Conservation (phyloP, 805 yeast genomes). For the Candida patagonica region DNA sequence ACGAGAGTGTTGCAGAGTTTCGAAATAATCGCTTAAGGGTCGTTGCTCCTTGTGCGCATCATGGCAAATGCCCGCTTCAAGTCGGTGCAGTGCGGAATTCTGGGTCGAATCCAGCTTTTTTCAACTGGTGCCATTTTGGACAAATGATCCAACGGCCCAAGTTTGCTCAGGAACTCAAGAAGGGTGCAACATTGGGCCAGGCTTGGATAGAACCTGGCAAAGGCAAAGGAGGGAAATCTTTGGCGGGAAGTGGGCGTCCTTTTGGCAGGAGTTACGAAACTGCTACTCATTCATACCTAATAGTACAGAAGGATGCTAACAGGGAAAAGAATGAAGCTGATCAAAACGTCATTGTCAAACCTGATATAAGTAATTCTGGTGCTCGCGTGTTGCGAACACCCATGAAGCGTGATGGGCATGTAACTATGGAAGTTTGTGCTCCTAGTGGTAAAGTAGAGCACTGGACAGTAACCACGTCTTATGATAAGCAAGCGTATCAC, state of each 20-base stretch:
- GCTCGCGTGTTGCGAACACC: constrained; percentile 67
- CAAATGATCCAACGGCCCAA: constrained; percentile 69
- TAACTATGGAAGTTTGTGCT: constrained; percentile 67
- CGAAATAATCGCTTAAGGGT: constrained; percentile 36
- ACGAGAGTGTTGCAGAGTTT: constrained; percentile 8
- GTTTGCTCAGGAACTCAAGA: constrained; percentile 72
- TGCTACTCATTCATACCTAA: constrained; percentile 65
- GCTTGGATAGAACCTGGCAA: constrained; percentile 54
- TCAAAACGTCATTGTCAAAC: neutral
- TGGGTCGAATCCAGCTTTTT: constrained; percentile 18
- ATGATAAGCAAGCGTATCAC: constrained; percentile 65
- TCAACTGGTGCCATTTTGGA: constrained; percentile 68
- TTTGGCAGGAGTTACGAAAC: constrained; percentile 61
- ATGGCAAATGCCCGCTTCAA: constrained; percentile 78
- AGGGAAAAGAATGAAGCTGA: constrained; percentile 9
- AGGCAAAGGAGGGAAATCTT: constrained; percentile 39
- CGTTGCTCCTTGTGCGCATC: constrained; percentile 89
- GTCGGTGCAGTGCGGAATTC: constrained; percentile 36
- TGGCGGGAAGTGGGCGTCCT: constrained; percentile 72
- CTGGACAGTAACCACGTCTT: constrained; percentile 79
- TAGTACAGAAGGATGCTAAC: constrained; percentile 51
- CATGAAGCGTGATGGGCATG: constrained; percentile 71
- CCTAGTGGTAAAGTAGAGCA: constrained; percentile 73
- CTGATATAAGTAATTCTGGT: constrained; percentile 36
- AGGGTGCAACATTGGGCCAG: constrained; percentile 66